Evolutionary conservation across 2,329 filamentous ascomycete species (phyloP).

Genomic region (Fusarium sp.): DNA sequence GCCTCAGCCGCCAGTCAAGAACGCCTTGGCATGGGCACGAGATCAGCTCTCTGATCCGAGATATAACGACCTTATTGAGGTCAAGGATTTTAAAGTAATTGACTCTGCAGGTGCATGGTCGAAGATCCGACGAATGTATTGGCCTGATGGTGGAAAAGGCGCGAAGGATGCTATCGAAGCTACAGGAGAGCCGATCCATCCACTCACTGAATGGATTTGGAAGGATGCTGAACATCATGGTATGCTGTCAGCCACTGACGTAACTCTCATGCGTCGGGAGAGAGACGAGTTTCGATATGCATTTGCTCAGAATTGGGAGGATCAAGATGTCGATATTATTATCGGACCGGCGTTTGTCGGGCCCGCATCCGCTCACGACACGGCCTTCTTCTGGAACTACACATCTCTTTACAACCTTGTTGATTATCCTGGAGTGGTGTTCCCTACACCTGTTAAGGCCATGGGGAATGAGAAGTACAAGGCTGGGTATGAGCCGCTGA

Average conservation of each 20-base stretch:
- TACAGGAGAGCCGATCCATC: background rate
- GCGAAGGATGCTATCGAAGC: background rate
- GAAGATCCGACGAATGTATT: background rate
- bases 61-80: background rate
- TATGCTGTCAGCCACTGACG: background rate
- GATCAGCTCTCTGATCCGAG: background rate
- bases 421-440: conserved; percentile 69
- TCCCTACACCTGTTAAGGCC: conserved; percentile 58
- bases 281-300: background rate
- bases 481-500: background rate
- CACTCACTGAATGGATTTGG: background rate
- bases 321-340: conserved; percentile 5
- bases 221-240: background rate
- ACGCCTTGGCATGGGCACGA: conserved; percentile 57
- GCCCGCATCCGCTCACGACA: background rate
- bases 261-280: background rate
- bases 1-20: conserved; percentile 68
- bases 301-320: background rate
- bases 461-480: conserved; percentile 6
- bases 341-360: conserved; percentile 8
- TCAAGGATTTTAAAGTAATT: background rate
- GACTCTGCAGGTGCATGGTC: background rate
- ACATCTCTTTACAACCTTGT: conserved; percentile 73
- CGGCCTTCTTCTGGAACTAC: conserved; percentile 68
- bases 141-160: background rate